Evolutionary conservation across 2,329 filamentous ascomycete genomes (phyloP).

Genomic region (Ascochyta fabae): DNA sequence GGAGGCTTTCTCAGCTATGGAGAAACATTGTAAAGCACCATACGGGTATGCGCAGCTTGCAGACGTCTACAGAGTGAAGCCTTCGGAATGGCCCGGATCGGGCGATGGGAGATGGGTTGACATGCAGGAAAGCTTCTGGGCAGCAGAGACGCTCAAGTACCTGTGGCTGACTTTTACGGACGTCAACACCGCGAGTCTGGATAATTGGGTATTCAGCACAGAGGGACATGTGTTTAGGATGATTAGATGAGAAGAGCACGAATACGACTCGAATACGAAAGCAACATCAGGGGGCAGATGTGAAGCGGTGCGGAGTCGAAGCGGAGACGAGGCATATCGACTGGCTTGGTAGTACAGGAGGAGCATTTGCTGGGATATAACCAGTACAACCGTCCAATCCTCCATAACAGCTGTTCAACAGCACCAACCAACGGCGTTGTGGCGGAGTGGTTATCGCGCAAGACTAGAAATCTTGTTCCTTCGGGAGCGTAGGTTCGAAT

Average conservation of each 20-base stretch:
- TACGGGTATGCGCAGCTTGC: slow-evolving; percentile 49
- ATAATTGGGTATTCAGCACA: slow-evolving; percentile 54
- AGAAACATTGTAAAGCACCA: slow-evolving; percentile 47
- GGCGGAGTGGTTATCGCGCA: slow-evolving; percentile 53
- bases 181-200: slow-evolving; percentile 45
- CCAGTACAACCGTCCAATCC: fast-evolving
- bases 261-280: neutral
- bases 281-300: neutral
- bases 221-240: slow-evolving; percentile 52
- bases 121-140: slow-evolving; percentile 50
- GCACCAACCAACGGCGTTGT: slow-evolving; percentile 37
- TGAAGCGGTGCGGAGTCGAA: neutral
- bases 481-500: slow-evolving; percentile 52
- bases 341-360: neutral
- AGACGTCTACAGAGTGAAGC: slow-evolving; percentile 42
- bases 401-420: slow-evolving; percentile 10
- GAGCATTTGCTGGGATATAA: neutral
- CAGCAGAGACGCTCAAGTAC: slow-evolving; percentile 52
- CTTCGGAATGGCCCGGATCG: slow-evolving; percentile 25
- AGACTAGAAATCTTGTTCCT: slow-evolving; percentile 53
- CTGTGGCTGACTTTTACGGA: slow-evolving; percentile 49
- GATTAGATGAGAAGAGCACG: slow-evolving; percentile 35
- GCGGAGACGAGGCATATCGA: neutral
- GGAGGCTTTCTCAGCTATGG: slow-evolving; percentile 49
- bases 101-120: slow-evolving; percentile 43